phyloP scores from a whole-genome alignment of 2,329 filamentous ascomycete species.

The Ophiocordyceps robertsii region DNA sequence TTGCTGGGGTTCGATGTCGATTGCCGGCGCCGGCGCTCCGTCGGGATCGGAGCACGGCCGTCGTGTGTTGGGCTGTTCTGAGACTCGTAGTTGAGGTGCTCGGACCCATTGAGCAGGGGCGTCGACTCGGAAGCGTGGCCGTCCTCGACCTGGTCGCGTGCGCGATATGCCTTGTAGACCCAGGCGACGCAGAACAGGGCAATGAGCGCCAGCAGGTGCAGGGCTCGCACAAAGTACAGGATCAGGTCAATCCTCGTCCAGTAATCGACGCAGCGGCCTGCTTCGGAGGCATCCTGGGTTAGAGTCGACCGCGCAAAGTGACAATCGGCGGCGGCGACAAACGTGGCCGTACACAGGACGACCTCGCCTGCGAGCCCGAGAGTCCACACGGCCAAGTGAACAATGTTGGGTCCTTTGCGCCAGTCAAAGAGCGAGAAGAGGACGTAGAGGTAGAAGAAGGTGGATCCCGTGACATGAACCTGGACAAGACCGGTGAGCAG shows the following conservation, averaged over 20 bases:
- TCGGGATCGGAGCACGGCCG: not conserved
- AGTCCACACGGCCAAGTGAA: conserved; percentile 71
- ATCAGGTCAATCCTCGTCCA: conserved; percentile 44
- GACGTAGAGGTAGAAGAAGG: conserved; percentile 78
- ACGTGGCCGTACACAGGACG: conserved; percentile 54
- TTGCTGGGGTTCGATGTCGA: conserved; percentile 22
- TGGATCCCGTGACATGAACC: conserved; percentile 75
- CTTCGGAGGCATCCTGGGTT: conserved; percentile 10
- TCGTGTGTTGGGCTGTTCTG: conserved; percentile 11
- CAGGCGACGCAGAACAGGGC: conserved; percentile 29
- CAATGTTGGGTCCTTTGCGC: conserved; percentile 63
- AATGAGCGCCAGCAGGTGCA: conserved; percentile 49
- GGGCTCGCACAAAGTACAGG: conserved; percentile 54
- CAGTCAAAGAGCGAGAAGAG: conserved; percentile 79
- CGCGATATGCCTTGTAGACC: conserved; percentile 25
- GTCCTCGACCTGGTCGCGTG: conserved; percentile 23
- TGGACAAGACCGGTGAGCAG: conserved; percentile 20
- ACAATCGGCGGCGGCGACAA: conserved; percentile 52
- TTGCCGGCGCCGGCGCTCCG: conserved; percentile 18
- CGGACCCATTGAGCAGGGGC: conserved; percentile 42
- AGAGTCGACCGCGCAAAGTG: conserved; percentile 41
- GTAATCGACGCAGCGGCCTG: conserved; percentile 19
- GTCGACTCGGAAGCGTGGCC: conserved; percentile 41
- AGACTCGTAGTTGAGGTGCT: conserved; percentile 20
- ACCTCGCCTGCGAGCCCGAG: conserved; percentile 61